Conservation (phyloP, 139 green algal genomes). For the Volvox africanus region DNA sequence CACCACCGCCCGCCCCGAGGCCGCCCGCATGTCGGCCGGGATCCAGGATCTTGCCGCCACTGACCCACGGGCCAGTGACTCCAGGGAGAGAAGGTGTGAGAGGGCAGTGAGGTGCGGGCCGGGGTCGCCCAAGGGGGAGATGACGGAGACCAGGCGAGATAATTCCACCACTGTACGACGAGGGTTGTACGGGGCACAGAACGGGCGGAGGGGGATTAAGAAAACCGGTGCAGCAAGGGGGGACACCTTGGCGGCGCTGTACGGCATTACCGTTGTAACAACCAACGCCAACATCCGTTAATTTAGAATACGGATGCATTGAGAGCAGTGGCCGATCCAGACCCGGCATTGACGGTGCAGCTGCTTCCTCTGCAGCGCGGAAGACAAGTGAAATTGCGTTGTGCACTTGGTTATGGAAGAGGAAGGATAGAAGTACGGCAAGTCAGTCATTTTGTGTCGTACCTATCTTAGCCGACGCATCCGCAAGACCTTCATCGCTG, state of each 20-base stretch:
- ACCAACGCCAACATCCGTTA: too few relatives aligned
- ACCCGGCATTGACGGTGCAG: too few relatives aligned
- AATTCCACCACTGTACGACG: slow-evolving; percentile 66
- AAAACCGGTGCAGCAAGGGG: too few relatives aligned
- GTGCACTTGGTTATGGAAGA: too few relatives aligned
- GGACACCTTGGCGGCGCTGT: too few relatives aligned
- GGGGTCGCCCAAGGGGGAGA: slow-evolving; percentile 82
- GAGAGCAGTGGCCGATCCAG: too few relatives aligned
- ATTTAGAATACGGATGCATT: too few relatives aligned
- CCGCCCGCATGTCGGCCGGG: slow-evolving; percentile 46
- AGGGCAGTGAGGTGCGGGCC: slow-evolving; percentile 66
- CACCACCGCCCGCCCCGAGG: slow-evolving; percentile 35
- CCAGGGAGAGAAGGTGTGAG: slow-evolving; percentile 64
- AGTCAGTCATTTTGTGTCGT: neutral
- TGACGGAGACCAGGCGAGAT: slow-evolving; percentile 53
- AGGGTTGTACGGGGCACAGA: neutral
- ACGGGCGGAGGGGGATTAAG: neutral
- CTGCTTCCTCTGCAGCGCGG: too few relatives aligned
- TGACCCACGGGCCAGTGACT: slow-evolving; percentile 68
- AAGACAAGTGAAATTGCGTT: too few relatives aligned
- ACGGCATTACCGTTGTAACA: too few relatives aligned
- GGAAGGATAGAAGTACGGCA: too few relatives aligned
- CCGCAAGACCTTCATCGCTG: slow-evolving; percentile 76
- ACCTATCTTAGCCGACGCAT: slow-evolving; percentile 74
- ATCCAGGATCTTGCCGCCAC: slow-evolving; percentile 63